Conservation (phyloP, 768 basidiomycete species). For the Podaxis mareebaensis region DNA sequence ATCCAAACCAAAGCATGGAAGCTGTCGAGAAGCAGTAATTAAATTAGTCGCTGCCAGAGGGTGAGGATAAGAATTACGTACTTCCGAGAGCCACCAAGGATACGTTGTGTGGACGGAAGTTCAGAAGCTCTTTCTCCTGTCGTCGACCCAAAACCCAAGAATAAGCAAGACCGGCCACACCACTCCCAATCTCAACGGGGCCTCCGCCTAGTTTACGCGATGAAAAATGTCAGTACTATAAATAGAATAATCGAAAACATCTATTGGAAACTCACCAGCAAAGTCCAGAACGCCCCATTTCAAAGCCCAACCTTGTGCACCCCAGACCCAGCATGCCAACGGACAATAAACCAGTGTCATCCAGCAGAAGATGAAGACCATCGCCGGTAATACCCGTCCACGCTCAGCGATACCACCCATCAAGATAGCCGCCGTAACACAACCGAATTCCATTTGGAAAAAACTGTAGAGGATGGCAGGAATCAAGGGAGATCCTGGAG, state of each 20-base stretch:
- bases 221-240: constrained; percentile 2
- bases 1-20: constrained; percentile 86
- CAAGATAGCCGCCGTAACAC: constrained; percentile 76
- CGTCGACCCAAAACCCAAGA: constrained; percentile 86
- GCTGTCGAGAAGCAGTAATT: constrained; percentile 30
- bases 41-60: neutral
- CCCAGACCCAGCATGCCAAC: constrained; percentile 86
- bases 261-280: constrained; percentile 55
- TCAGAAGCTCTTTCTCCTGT: constrained; percentile 66
- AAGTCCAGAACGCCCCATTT: constrained; percentile 87
- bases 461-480: constrained; percentile 84
- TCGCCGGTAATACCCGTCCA: constrained; percentile 77
- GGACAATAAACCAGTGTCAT: constrained; percentile 87
- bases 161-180: constrained; percentile 82
- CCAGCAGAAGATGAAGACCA: constrained; percentile 85
- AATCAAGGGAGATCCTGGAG: constrained; percentile 78
- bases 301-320: constrained; percentile 79
- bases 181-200: constrained; percentile 86
- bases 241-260: constrained; percentile 14
- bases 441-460: constrained; percentile 87
- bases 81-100: constrained; percentile 80
- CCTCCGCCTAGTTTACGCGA: constrained; percentile 62
- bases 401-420: constrained; percentile 86
- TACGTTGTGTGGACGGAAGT: constrained; percentile 89
- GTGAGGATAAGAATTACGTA: constrained; percentile 23